These are phyloP conservation scores for Schizothecium vesticola DNA, from an alignment of 495 filamentous ascomycete species.

Conservation along the genomic window DNA sequence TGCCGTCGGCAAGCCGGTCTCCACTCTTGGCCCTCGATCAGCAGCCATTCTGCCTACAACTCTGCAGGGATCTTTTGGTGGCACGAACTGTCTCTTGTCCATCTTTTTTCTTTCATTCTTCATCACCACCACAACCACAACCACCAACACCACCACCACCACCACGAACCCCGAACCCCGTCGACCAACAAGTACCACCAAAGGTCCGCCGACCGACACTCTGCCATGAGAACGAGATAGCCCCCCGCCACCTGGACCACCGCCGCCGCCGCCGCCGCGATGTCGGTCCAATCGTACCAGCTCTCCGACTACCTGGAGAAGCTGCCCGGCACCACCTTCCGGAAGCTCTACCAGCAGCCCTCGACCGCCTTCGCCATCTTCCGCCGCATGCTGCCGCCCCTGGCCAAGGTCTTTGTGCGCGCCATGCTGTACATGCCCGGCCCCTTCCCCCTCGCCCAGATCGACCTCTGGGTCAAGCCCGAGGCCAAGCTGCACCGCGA, in stretches of 20 bases:
- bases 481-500: slow-evolving; percentile 72
- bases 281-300: slow-evolving; percentile 33
- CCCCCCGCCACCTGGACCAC: not conserved
- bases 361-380: slow-evolving; percentile 94
- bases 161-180: not conserved
- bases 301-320: slow-evolving; percentile 85
- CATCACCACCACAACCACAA: not conserved
- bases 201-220: not conserved
- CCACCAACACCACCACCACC: not conserved
- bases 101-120: slow-evolving; percentile 5
- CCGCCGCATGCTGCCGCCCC: slow-evolving; percentile 88
- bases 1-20: not conserved
- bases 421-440: slow-evolving; percentile 80
- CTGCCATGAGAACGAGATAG: slow-evolving; percentile 4
- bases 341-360: slow-evolving; percentile 88
- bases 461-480: slow-evolving; percentile 78
- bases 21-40: not conserved
- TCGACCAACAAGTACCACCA: not conserved
- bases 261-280: slow-evolving; percentile 11
- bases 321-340: slow-evolving; percentile 81
- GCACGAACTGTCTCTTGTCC: not conserved
- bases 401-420: slow-evolving; percentile 95
- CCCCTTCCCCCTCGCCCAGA: slow-evolving; percentile 65
- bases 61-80: not conserved
- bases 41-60: not conserved